These are phyloP conservation scores for Phytopythium sindhum DNA, from an alignment of 352 stramenopile genomes.

Conservation along the genomic window DNA sequence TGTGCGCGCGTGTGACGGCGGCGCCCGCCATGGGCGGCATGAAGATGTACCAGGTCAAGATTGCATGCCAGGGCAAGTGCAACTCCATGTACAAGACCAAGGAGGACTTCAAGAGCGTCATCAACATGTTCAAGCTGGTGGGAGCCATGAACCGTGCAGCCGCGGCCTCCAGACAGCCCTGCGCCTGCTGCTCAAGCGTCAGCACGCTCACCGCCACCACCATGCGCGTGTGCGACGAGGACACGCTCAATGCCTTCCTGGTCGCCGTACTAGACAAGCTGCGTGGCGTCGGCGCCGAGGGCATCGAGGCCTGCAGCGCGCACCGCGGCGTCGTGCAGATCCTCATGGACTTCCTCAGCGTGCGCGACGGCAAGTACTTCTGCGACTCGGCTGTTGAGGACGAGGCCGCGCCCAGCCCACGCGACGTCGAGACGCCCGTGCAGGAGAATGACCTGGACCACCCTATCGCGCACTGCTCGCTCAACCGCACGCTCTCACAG, in stretches of 20 bases:
- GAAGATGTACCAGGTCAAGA: conserved; percentile 84
- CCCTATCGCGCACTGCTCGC: conserved; percentile 63
- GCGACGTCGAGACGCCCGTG: conserved; percentile 14
- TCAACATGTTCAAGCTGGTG: conserved; percentile 81
- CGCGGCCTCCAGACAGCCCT: conserved; percentile 23
- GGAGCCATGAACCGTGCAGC: conserved; percentile 61
- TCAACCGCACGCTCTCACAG: conserved; percentile 73
- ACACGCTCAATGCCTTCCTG: conserved; percentile 59
- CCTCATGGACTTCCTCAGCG: conserved; percentile 81
- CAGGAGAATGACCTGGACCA: conserved; percentile 61
- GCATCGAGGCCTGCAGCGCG: conserved; percentile 51
- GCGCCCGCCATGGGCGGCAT: conserved; percentile 62
- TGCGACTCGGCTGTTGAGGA: conserved; percentile 41
- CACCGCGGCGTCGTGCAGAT: conserved; percentile 81
- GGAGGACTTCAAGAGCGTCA: conserved; percentile 78
- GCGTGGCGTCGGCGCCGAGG: conserved; percentile 32
- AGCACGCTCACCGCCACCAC: conserved; percentile 29
- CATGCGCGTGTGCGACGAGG: conserved; percentile 47
- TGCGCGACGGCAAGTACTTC: conserved; percentile 77
- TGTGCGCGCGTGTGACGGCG: conserved; percentile 55
- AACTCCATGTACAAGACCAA: conserved; percentile 82
- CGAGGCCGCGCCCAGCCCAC: not conserved
- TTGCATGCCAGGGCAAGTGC: conserved; percentile 70
- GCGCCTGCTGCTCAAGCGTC: conserved; percentile 51
- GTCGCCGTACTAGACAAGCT: conserved; percentile 49